Evolutionary conservation across 1,284 basidiomycete species (phyloP), one percentile per base, ranked within the genome.

Genomic region (Melampsora larici-populina): DNA sequence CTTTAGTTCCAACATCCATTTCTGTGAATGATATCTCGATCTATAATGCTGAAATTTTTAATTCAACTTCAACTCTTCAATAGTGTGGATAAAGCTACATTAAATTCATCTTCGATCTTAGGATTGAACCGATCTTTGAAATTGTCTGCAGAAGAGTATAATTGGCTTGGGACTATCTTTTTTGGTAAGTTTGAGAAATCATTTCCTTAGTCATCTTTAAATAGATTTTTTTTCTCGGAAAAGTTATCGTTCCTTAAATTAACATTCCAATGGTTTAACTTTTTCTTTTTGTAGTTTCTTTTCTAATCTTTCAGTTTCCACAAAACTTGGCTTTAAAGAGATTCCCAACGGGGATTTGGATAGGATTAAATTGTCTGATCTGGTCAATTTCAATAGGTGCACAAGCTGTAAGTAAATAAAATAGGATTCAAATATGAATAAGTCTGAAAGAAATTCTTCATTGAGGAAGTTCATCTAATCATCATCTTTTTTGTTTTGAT

Each of bases 131-230:
- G 24, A 48, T 43, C 33, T 48, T 24, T 48, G 8, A 21, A 48
- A 21, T 31, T 68, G 18, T 40, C 66, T 26, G 43, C 33, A 17
- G 43, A 48, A 33, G 29, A 68, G 33, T 68, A 68, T 49, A 68
- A 68, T 68, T 68, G 33, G 66, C 43, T 68, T 13, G 43, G 66
- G 15, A 43, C 66, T 2, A 68, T 40, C 66, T 68, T 68, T 68
- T 68, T 33, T 36, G 29, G 66, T 49, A 1, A 60, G 55, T 60
- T 60, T 15, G 26, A n/a, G 21, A 1, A 3, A 58, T 58, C 8
- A 24, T 29, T 60, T 11, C 55, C 7, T 40, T 8, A 1, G 40
- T 60, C n/a, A 60, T 24, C 9, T 60, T 60, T 60, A 11, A 11
- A 11, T 49, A 11, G 48, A 49, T 7, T 51, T 51, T 51, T 51